Percentiles rank a stretch among this genome's conserved stretches.
phyloP scores from a whole-genome alignment of 768 basidiomycete genomes.

The Leccinum uliginosum region DNA sequence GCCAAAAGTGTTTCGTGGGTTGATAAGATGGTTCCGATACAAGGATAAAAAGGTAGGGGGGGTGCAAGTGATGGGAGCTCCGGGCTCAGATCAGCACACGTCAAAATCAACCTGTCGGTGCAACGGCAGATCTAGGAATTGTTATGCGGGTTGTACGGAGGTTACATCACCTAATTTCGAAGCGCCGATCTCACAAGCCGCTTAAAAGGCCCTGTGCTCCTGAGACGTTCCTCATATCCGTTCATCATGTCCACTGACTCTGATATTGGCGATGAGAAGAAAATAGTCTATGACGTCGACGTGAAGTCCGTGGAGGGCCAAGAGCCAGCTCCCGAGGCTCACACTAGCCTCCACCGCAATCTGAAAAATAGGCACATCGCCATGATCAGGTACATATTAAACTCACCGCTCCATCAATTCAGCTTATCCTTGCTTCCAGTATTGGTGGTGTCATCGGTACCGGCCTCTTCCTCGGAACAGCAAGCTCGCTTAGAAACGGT shows the following conservation, averaged over 20 bases:
- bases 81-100: neutral
- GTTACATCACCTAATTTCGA: neutral
- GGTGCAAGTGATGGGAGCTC: neutral
- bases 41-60: neutral
- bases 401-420: no score
- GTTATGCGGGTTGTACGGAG: neutral
- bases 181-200: neutral
- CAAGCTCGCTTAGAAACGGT: slow-evolving; percentile 34
- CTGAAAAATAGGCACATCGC: slow-evolving; percentile 33
- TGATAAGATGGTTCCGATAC: neutral
- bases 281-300: neutral
- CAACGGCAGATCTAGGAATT: neutral
- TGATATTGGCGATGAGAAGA: neutral
- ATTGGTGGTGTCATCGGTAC: slow-evolving; percentile 42
- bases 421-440: slow-evolving; percentile 7
- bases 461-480: slow-evolving; percentile 33
- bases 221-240: neutral
- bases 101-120: neutral
- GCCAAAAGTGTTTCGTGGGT: neutral
- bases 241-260: slow-evolving; percentile 9
- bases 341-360: slow-evolving; percentile 21
- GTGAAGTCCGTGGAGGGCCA: slow-evolving; percentile 11
- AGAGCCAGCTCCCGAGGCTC: neutral
- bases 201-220: neutral
- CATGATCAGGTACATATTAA: slow-evolving; percentile 28